Evolutionary conservation across 169 alveolate species (phyloP).

Genomic region (Plasmodium billcollinsi): DNA sequence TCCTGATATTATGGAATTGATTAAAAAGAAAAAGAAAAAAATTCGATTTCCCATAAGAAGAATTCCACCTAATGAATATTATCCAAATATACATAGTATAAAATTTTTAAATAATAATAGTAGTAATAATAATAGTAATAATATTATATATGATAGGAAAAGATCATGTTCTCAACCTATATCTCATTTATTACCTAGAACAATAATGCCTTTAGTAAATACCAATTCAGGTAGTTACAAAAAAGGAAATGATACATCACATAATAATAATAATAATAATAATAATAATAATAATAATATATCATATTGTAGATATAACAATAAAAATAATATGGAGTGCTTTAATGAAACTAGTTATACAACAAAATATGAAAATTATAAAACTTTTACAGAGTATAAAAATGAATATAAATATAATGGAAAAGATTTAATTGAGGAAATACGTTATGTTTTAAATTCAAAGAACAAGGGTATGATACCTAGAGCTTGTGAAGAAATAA

Average conservation of each 20-base stretch:
- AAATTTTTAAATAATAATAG: conserved; percentile 46
- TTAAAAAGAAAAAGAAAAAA: conserved; percentile 54
- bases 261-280: conserved; percentile 15
- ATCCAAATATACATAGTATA: conserved; percentile 50
- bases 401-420: conserved; percentile 55
- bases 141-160: conserved; percentile 60
- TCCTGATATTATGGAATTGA: conserved; percentile 81
- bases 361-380: conserved; percentile 61
- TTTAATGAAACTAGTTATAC: conserved; percentile 51
- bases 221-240: conserved; percentile 41
- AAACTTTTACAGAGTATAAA: conserved; percentile 68
- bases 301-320: conserved; percentile 8
- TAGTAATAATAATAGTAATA: conserved; percentile 51
- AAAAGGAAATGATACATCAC: conserved; percentile 18
- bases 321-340: conserved; percentile 23
- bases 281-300: conserved; percentile 13
- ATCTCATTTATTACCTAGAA: conserved; percentile 49
- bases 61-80: conserved; percentile 23
- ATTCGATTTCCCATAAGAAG: conserved; percentile 4
- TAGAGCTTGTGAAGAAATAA: conserved; percentile 83
- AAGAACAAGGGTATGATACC: conserved; percentile 82
- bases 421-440: conserved; percentile 42
- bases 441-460: conserved; percentile 74
- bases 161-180: conserved; percentile 76
- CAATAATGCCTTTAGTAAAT: conserved; percentile 33